These are phyloP conservation scores for Colletotrichum melonis DNA, from an alignment of 2,329 filamentous ascomycete genomes.

Conservation along the genomic window DNA sequence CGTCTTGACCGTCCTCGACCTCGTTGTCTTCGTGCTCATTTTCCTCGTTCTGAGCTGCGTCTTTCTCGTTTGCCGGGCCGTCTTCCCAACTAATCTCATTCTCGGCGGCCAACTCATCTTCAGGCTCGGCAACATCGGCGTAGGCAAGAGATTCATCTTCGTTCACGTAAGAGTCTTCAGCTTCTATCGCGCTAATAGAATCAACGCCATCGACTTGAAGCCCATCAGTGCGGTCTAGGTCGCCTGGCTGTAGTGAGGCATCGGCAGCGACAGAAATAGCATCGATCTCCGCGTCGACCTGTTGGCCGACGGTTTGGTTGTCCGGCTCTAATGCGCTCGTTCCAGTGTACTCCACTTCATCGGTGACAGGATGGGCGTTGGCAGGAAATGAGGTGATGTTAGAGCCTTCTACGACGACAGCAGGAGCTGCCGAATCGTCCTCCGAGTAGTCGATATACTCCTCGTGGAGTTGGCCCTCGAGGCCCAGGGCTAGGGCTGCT, in stretches of 20 bases:
- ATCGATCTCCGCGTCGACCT: background rate
- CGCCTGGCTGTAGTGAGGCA: background rate
- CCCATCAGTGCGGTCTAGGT: background rate
- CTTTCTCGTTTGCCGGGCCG: conserved; percentile 6
- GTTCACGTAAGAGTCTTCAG: conserved; percentile 6
- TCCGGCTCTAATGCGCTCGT: conserved; percentile 30
- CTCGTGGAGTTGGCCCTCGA: conserved; percentile 23
- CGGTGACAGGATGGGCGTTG: conserved; percentile 17
- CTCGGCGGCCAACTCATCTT: conserved; percentile 7
- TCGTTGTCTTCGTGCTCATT: too few species aligned
- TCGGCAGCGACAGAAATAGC: background rate
- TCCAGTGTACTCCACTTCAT: background rate
- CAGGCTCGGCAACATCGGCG: background rate
- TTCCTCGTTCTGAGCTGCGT: background rate
- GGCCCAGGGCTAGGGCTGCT: conserved; percentile 19
- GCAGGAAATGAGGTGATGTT: conserved; percentile 19
- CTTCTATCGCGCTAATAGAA: background rate
- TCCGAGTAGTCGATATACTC: conserved; percentile 36
- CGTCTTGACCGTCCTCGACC: background rate
- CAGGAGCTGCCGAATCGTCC: conserved; percentile 26
- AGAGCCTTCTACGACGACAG: conserved; percentile 5
- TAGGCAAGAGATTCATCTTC: background rate
- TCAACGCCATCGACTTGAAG: background rate
- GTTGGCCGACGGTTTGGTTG: conserved; percentile 37
- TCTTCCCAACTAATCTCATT: conserved; percentile 39